Conservation (phyloP, 2,329 filamentous ascomycete species). For the Neonectria faginata region DNA sequence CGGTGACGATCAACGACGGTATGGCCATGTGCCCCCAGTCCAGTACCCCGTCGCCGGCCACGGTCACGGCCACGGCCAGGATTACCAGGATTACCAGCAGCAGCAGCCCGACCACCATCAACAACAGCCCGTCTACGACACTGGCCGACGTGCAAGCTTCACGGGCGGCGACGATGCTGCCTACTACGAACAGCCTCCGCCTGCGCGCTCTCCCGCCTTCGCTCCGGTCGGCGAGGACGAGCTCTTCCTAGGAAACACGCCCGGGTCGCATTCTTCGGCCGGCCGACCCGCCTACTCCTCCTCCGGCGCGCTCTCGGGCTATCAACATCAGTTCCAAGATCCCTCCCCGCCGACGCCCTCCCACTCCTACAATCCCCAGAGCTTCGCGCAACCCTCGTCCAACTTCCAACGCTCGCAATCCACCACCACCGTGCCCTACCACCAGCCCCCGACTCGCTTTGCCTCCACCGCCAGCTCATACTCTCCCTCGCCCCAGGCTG, state of each 20-base stretch:
- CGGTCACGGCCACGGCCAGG: slow-evolving; percentile 42
- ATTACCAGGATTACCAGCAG: slow-evolving; percentile 48
- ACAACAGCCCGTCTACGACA: slow-evolving; percentile 49
- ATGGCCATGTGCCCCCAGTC: slow-evolving; percentile 74
- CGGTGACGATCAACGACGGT: slow-evolving; percentile 71
- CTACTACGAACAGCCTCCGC: slow-evolving; percentile 58
- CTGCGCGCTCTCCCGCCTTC: slow-evolving; percentile 41
- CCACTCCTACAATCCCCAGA: slow-evolving; percentile 77
- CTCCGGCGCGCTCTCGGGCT: slow-evolving; percentile 61
- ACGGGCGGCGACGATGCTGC: slow-evolving; percentile 79
- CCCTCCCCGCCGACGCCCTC: slow-evolving; percentile 59
- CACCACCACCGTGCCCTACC: slow-evolving; percentile 63
- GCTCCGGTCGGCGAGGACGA: slow-evolving; percentile 62
- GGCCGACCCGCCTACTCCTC: slow-evolving; percentile 56
- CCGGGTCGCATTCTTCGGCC: slow-evolving; percentile 33
- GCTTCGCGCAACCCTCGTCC: slow-evolving; percentile 59
- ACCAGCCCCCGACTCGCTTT: slow-evolving; percentile 55
- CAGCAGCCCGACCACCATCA: slow-evolving; percentile 37
- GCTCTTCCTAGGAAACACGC: slow-evolving; percentile 70
- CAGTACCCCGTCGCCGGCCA: slow-evolving; percentile 68
- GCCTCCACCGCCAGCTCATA: slow-evolving; percentile 53
- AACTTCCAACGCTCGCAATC: slow-evolving; percentile 61
- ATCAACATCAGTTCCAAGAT: slow-evolving; percentile 64
- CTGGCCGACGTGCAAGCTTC: slow-evolving; percentile 74
- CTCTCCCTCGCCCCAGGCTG: slow-evolving; percentile 54